These are phyloP conservation scores for Epichloe baconii DNA, from an alignment of 2,329 filamentous ascomycete genomes.

Conservation along the genomic window DNA sequence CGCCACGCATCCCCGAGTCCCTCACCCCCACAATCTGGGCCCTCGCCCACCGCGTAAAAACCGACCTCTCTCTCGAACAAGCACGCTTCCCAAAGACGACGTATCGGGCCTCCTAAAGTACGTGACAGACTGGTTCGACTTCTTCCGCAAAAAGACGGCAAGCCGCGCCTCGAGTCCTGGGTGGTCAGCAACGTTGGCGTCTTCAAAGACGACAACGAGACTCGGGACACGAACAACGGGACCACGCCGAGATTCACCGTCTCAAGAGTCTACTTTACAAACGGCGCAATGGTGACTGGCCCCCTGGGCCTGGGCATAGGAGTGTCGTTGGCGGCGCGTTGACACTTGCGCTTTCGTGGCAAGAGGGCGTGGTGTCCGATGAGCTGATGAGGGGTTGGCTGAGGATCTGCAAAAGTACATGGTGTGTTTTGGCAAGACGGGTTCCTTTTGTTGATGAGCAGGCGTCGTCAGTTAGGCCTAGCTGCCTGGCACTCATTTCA, in stretches of 20 bases:
- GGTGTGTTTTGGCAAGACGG: slow-evolving; percentile 12
- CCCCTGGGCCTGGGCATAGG: slow-evolving; percentile 21
- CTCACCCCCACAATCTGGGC: slow-evolving; percentile 27
- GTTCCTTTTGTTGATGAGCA: slow-evolving; percentile 1
- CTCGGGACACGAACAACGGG: background rate
- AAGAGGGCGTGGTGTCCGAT: slow-evolving; percentile 29
- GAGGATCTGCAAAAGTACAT: slow-evolving; percentile 20
- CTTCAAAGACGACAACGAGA: slow-evolving; percentile 12
- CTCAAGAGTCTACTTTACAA: slow-evolving; percentile 34
- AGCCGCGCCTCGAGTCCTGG: slow-evolving; percentile 30
- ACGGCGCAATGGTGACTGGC: slow-evolving; percentile 28
- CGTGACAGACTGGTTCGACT: slow-evolving; percentile 29
- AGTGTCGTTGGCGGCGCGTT: slow-evolving; percentile 30
- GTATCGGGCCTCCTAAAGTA: slow-evolving; percentile 26
- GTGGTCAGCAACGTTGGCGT: slow-evolving; percentile 40
- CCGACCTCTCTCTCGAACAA: slow-evolving; percentile 20
- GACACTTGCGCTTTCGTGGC: slow-evolving; percentile 33
- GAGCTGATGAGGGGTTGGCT: slow-evolving; percentile 24
- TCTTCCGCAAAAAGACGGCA: slow-evolving; percentile 28
- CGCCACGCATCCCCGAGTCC: slow-evolving; percentile 9
- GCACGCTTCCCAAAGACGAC: slow-evolving; percentile 29
- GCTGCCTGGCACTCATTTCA: background rate
- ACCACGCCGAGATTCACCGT: slow-evolving; percentile 20
- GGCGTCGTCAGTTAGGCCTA: no score
- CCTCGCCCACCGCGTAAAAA: slow-evolving; percentile 21